These are phyloP conservation scores for Dictyostelium intermedium DNA, from an alignment of 78 protist genomes.

Conservation along the genomic window DNA sequence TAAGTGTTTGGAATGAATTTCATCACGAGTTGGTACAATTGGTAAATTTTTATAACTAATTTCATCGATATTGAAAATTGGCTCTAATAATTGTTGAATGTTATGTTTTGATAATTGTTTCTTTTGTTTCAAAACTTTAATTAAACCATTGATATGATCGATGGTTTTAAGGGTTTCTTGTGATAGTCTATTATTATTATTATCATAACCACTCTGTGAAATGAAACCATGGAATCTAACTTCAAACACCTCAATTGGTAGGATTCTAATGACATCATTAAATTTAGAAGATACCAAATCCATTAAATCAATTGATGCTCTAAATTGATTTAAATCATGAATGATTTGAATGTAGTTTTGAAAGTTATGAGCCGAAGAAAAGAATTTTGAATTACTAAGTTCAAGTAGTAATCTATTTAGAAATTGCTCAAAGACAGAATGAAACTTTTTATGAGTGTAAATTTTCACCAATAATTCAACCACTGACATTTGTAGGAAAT, in stretches of 20 bases:
- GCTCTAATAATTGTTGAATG: neutral
- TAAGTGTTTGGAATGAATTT: neutral
- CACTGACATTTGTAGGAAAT: neutral
- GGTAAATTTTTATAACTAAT: slow-evolving; percentile 4
- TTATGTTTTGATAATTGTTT: neutral
- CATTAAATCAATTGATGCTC: neutral
- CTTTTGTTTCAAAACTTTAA: neutral
- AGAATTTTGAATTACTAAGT: slow-evolving; percentile 2
- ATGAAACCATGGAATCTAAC: neutral
- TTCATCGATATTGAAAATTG: neutral
- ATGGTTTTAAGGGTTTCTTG: neutral
- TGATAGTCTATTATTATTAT: neutral
- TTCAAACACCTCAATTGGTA: slow-evolving; percentile 19
- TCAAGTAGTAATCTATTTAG: neutral
- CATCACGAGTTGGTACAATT: neutral
- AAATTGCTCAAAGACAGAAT: neutral
- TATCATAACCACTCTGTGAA: too few relatives aligned
- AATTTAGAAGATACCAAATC: neutral
- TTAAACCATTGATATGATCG: neutral
- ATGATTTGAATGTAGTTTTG: neutral
- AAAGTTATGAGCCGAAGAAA: neutral
- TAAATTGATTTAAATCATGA: neutral
- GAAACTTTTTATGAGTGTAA: neutral
- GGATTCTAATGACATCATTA: neutral
- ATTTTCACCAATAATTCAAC: neutral